phyloP scores from a whole-genome alignment of 441 rosid species.

The Melianthus villosus region DNA sequence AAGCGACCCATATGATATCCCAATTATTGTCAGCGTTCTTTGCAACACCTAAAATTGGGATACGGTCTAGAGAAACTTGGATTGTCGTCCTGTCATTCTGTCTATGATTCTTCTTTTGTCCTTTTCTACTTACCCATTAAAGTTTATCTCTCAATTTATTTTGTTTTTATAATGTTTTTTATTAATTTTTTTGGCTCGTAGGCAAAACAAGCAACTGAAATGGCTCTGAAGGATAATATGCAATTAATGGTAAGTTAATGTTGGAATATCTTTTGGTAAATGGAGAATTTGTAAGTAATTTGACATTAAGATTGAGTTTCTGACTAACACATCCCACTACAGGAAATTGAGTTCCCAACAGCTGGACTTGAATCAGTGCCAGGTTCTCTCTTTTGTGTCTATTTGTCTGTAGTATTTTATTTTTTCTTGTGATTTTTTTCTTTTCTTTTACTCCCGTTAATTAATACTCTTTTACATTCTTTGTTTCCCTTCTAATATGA shows the following conservation, averaged over 20 bases:
- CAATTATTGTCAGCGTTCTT: too few relatives aligned
- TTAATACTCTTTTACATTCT: not conserved
- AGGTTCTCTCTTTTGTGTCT: slow-evolving; percentile 34
- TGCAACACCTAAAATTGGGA: too few relatives aligned
- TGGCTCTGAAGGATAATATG: slow-evolving; percentile 46
- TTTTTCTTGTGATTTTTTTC: not conserved
- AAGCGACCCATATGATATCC: too few relatives aligned
- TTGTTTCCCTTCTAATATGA: not conserved
- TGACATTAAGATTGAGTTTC: slow-evolving; percentile 9
- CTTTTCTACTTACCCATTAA: too few relatives aligned
- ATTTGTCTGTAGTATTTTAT: too few relatives aligned
- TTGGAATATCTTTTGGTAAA: slow-evolving; percentile 9
- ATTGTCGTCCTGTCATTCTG: too few relatives aligned
- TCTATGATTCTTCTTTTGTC: too few relatives aligned
- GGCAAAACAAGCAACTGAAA: slow-evolving; percentile 57
- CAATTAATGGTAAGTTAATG: slow-evolving; percentile 61
- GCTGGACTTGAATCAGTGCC: slow-evolving; percentile 86
- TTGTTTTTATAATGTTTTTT: too few relatives aligned
- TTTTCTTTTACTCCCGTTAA: not conserved
- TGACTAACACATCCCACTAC: slow-evolving; percentile 17
- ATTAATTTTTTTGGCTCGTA: too few relatives aligned
- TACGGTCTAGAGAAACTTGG: too few relatives aligned
- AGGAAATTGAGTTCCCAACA: slow-evolving; percentile 94
- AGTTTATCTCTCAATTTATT: too few relatives aligned
- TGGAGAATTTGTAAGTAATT: not conserved